phyloP scores from a whole-genome alignment of 2,329 filamentous ascomycete species.

The Amylocarpus encephaloides region DNA sequence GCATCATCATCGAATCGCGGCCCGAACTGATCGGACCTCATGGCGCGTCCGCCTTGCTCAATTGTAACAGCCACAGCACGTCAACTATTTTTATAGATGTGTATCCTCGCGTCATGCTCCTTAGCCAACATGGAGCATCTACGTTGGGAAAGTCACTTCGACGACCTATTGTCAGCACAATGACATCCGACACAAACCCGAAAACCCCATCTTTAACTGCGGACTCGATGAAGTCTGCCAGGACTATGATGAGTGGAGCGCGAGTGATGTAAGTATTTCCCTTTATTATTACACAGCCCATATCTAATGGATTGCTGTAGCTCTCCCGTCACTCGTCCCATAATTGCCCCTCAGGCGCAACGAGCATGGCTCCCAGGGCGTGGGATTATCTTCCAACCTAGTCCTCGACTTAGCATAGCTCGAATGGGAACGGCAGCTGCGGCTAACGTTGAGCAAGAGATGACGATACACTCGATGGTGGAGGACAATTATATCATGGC shows the following conservation, averaged over 20 bases:
- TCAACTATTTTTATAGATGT: neutral
- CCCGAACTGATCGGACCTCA: conserved; percentile 14
- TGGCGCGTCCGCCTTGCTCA: conserved; percentile 22
- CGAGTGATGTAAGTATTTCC: conserved; percentile 19
- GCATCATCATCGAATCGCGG: neutral
- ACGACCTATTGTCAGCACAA: conserved; percentile 19
- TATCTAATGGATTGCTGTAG: conserved; percentile 5
- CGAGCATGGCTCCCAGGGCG: conserved; percentile 35
- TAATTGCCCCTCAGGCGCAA: conserved; percentile 4
- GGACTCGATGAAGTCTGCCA: conserved; percentile 19
- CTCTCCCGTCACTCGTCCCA: conserved; percentile 7
- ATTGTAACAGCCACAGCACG: conserved; percentile 1
- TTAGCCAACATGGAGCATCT: conserved; percentile 32
- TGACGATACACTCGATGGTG: conserved; percentile 14
- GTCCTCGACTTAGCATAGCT: conserved; percentile 6
- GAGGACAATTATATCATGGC: conserved; percentile 22
- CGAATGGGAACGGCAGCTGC: conserved; percentile 20
- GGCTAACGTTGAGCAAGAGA: conserved; percentile 12
- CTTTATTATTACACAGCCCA: neutral
- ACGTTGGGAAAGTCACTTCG: conserved; percentile 25
- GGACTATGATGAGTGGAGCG: conserved; percentile 11
- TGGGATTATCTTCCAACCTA: conserved; percentile 35
- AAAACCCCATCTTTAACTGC: conserved; percentile 4
- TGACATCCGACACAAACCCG: conserved; percentile 16
- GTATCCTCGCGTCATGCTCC: conserved; percentile 30